These are phyloP conservation scores for Saturnispora serradocipensis DNA, from an alignment of 805 yeast species.

Conservation along the genomic window DNA sequence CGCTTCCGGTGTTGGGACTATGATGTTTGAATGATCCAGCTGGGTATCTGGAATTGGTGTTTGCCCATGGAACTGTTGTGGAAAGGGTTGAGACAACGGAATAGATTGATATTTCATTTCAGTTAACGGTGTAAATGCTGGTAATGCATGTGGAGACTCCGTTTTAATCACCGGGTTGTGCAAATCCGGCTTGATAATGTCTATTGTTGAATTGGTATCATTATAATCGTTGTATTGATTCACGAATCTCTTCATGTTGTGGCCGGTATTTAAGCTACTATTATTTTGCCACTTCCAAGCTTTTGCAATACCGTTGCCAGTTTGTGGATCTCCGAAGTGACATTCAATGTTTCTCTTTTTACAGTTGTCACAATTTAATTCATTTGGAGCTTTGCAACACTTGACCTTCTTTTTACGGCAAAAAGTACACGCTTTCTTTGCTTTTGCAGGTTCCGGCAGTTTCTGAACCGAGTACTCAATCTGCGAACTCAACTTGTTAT, in stretches of 20 bases:
- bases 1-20: not conserved
- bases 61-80: not conserved
- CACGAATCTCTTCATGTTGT: not conserved
- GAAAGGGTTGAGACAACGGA: not conserved
- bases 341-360: constrained; percentile 4
- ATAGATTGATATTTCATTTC: not conserved
- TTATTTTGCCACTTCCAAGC: constrained; percentile 6
- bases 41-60: not conserved
- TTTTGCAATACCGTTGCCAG: not conserved
- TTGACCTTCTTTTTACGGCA: constrained; percentile 16
- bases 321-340: not conserved
- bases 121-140: not conserved
- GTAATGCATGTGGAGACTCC: not conserved
- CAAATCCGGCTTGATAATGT: not conserved
- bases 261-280: not conserved
- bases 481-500: not conserved
- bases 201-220: not conserved
- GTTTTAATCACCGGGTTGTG: not conserved
- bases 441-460: constrained; percentile 7
- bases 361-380: constrained; percentile 10
- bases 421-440: constrained; percentile 13
- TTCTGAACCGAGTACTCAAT: not conserved
- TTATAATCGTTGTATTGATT: not conserved
- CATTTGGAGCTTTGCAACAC: constrained; percentile 8
- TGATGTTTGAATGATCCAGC: not conserved